A percentile compares a stretch with the other conserved stretches of the same genome.
phyloP scores from a whole-genome alignment of 192 early-diverging fungal species.

The Thoreauomyces humboldtii region DNA sequence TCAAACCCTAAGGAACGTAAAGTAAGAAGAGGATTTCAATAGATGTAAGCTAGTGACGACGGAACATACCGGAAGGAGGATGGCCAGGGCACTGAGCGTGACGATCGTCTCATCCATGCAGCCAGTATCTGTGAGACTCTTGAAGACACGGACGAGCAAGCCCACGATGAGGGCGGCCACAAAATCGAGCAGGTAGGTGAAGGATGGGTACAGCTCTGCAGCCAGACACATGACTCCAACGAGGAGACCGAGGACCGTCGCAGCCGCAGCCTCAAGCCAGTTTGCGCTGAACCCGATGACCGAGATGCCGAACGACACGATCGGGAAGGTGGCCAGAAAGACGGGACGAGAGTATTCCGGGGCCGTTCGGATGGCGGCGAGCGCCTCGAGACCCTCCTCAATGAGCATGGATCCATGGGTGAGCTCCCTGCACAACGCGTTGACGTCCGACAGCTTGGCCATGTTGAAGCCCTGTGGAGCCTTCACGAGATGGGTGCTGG shows the following conservation, averaged over 20 bases:
- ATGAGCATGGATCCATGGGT: slow-evolving; percentile 27
- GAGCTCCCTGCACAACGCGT: slow-evolving; percentile 41
- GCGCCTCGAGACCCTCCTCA: slow-evolving; percentile 29
- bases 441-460: slow-evolving; percentile 46
- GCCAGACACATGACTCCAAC: slow-evolving; percentile 26
- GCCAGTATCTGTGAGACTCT: slow-evolving; percentile 9
- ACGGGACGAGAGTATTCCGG: slow-evolving; percentile 10
- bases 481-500: slow-evolving; percentile 42
- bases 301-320: slow-evolving; percentile 29
- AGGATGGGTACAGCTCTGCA: slow-evolving; percentile 15
- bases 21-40: no score
- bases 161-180: slow-evolving; percentile 29
- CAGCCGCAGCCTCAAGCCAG: slow-evolving; percentile 39
- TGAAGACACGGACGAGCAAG: slow-evolving; percentile 24
- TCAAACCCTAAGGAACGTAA: slow-evolving; percentile 73
- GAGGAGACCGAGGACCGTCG: slow-evolving; percentile 32
- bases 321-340: slow-evolving; percentile 33
- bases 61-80: slow-evolving; percentile 37
- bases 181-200: slow-evolving; percentile 45
- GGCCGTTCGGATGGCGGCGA: slow-evolving; percentile 30
- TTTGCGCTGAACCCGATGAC: slow-evolving; percentile 37
- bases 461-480: slow-evolving; percentile 38
- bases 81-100: slow-evolving; percentile 31
- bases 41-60: no score
- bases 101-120: slow-evolving; percentile 28